A percentile compares a stretch with the other conserved stretches of the same genome.
These are phyloP conservation scores for Ocimum tenuiflorum DNA, from an alignment of 257 asterid genomes.

Conservation along the genomic window DNA sequence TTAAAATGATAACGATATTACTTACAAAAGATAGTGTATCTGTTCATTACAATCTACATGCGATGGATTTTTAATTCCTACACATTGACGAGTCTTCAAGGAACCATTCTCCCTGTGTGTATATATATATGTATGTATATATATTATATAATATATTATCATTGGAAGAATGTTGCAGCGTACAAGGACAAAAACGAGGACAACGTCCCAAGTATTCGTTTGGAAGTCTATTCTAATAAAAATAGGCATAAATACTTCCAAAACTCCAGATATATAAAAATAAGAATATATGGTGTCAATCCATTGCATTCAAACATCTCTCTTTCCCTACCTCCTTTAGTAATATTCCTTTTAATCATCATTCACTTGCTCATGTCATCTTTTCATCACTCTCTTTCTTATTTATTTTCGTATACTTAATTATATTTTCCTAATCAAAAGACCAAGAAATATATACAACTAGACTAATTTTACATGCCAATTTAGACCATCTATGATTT, in stretches of 20 bases:
- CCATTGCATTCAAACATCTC: slow-evolving; percentile 26
- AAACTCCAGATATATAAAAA: slow-evolving; percentile 37
- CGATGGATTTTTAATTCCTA: no score
- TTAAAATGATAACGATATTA: no score
- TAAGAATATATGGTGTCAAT: slow-evolving; percentile 21
- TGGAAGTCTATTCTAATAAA: slow-evolving; percentile 14
- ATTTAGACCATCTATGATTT: no score
- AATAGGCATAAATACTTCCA: slow-evolving; percentile 26
- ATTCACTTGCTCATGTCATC: slow-evolving; percentile 37
- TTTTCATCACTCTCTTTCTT: background rate
- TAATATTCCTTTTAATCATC: background rate
- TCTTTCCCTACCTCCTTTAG: background rate
- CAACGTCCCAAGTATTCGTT: slow-evolving; percentile 28
- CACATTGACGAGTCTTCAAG: no score
- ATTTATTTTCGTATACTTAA: no score
- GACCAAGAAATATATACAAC: no score
- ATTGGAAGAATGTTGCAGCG: slow-evolving; percentile 51
- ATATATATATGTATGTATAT: background rate
- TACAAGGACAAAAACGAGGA: slow-evolving; percentile 37
- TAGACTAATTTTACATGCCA: no score
- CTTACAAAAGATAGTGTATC: no score
- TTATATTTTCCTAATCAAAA: no score
- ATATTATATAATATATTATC: slow-evolving; percentile 12
- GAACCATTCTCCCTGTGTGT: no score
- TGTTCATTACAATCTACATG: no score